Conservation (phyloP, 202 grass and related monocot genomes). For the Zoysia matrella region DNA sequence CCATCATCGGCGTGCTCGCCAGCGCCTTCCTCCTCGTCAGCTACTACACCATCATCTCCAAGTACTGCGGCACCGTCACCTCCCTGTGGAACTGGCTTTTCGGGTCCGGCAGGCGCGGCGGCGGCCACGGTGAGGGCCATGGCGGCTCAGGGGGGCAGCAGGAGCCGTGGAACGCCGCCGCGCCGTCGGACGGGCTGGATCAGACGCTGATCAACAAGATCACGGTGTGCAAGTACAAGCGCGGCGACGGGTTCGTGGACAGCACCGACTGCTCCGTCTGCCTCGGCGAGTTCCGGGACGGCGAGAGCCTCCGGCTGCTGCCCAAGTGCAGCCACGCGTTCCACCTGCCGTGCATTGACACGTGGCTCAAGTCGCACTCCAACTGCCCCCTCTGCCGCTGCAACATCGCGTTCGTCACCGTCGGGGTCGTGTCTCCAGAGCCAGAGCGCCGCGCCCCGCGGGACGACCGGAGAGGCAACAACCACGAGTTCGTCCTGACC, state of each 20-base stretch:
- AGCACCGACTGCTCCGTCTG: constrained; percentile 87
- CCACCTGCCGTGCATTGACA: constrained; percentile 91
- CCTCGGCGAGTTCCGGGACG: constrained; percentile 87
- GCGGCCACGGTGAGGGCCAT: not conserved
- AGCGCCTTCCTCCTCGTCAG: constrained; percentile 84
- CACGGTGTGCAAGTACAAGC: constrained; percentile 73
- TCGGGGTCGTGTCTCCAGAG: constrained; percentile 21
- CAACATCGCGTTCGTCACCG: constrained; percentile 59
- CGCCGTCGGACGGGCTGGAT: constrained; percentile 67
- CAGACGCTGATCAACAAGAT: constrained; percentile 88
- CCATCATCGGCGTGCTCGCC: constrained; percentile 84
- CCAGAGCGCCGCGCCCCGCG: constrained; percentile 16
- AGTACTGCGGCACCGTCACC: constrained; percentile 78
- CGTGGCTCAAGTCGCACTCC: constrained; percentile 91
- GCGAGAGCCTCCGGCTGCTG: constrained; percentile 84
- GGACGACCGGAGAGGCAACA: constrained; percentile 38
- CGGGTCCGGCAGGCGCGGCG: not conserved
- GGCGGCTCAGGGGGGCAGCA: constrained; percentile 42
- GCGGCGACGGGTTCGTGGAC: constrained; percentile 63
- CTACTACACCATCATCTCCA: constrained; percentile 92
- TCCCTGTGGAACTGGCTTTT: constrained; percentile 52
- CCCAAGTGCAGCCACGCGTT: constrained; percentile 96
- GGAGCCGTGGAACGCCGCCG: constrained; percentile 48
- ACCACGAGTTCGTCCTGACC: constrained; percentile 37
- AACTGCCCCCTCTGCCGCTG: constrained; percentile 92